A percentile compares a stretch with the other conserved stretches of the same genome.
Evolutionary conservation across 257 asterid species (phyloP).

Genomic region (Schizonepeta tenuifolia): DNA sequence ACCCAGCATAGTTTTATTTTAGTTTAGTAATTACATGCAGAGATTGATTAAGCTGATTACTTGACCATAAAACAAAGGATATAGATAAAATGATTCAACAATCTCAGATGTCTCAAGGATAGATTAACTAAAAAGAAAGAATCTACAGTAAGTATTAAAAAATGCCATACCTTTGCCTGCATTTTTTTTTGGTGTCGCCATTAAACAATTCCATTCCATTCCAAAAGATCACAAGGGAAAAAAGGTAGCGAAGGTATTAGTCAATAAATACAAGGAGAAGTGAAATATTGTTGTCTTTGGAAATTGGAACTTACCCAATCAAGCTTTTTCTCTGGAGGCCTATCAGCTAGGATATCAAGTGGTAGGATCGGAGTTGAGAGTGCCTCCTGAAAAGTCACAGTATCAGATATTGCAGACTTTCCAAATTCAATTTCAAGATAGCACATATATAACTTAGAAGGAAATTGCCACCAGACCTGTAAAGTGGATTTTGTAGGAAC

Average conservation of each 20-base stretch:
- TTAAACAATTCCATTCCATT: conserved; percentile 43
- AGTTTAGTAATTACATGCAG: no score
- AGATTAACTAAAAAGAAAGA: background rate
- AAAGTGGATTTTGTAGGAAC: conserved; percentile 77
- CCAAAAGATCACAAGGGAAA: conserved; percentile 16
- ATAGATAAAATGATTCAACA: background rate
- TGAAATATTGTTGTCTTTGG: conserved; percentile 28
- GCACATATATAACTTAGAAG: conserved; percentile 7
- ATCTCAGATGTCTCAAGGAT: background rate
- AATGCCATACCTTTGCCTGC: conserved; percentile 83
- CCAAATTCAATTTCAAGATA: conserved; percentile 16
- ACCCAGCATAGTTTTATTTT: no score
- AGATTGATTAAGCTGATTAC: no score
- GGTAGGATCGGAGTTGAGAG: conserved; percentile 89
- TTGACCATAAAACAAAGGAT: no score
- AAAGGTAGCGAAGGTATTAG: conserved; percentile 27
- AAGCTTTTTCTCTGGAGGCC: conserved; percentile 81
- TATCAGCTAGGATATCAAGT: conserved; percentile 82
- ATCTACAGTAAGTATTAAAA: background rate
- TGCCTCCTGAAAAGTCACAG: conserved; percentile 62
- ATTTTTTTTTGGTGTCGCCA: conserved; percentile 39
- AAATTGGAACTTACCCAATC: conserved; percentile 77
- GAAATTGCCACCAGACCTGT: conserved; percentile 63
- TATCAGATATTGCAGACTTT: conserved; percentile 15
- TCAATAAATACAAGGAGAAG: conserved; percentile 26